phyloP scores from a whole-genome alignment of 1,284 basidiomycete species.

The Trichosporon faecale region DNA sequence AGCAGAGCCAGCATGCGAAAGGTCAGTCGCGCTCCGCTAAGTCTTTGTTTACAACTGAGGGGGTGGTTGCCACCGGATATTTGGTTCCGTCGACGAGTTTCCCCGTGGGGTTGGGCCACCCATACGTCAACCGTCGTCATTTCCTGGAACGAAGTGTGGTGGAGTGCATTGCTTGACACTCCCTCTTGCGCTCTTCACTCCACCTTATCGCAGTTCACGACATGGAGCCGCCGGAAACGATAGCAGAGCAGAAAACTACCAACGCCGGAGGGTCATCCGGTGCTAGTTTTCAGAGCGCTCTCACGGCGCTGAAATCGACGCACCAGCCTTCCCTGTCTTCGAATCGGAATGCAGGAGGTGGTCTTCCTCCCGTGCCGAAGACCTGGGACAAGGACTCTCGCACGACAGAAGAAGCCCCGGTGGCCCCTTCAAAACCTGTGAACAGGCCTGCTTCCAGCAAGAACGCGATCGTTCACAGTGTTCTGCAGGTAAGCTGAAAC shows the following conservation, averaged over 20 bases:
- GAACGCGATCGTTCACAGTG: conserved; percentile 66
- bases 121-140: conserved; percentile 16
- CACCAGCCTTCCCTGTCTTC: conserved; percentile 21
- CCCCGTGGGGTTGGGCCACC: neutral
- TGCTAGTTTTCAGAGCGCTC: conserved; percentile 29
- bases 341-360: conserved; percentile 30
- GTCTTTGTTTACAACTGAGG: conserved; percentile 14
- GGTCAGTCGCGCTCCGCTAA: neutral
- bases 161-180: neutral
- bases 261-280: neutral
- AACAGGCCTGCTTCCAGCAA: conserved; percentile 42
- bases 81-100: neutral
- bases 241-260: neutral
- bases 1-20: neutral
- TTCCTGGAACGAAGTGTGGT: neutral
- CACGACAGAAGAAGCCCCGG: neutral
- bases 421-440: conserved; percentile 25
- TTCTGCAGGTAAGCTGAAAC: conserved; percentile 58
- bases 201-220: neutral
- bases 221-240: conserved; percentile 23
- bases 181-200: neutral
- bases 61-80: neutral
- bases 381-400: neutral
- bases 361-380: conserved; percentile 18
- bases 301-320: conserved; percentile 22